A percentile compares a stretch with the other conserved stretches of the same genome.
These are phyloP conservation scores for Neophaeococcomyces mojaviensis DNA, from an alignment of 2,329 filamentous ascomycete species.

Conservation along the genomic window DNA sequence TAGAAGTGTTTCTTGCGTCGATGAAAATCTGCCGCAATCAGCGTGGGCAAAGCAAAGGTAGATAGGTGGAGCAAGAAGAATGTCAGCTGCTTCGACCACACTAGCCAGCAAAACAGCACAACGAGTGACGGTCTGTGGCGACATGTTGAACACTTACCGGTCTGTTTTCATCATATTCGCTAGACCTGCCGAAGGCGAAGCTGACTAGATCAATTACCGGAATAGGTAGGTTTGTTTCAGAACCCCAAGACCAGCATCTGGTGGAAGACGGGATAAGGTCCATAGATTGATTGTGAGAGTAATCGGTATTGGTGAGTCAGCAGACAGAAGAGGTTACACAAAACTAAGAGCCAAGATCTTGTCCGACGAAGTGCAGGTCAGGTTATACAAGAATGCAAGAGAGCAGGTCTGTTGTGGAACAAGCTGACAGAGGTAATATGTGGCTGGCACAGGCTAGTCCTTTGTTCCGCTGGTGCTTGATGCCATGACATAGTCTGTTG, in stretches of 20 bases:
- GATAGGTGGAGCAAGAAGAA: conserved; percentile 2
- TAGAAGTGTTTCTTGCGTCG: conserved; percentile 33
- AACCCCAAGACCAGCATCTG: neutral
- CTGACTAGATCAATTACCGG: conserved; percentile 31
- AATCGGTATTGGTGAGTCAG: no score
- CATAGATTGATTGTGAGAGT: no score
- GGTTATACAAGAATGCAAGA: neutral
- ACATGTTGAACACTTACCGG: conserved; percentile 19
- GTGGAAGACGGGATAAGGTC: no score
- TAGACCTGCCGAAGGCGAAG: conserved; percentile 33
- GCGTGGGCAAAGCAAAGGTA: neutral
- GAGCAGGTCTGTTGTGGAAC: neutral
- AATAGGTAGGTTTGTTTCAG: neutral
- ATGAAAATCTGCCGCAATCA: conserved; percentile 30
- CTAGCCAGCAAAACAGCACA: no score
- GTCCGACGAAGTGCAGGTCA: neutral
- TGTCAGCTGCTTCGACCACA: no score
- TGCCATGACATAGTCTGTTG: no score
- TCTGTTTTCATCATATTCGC: conserved; percentile 29
- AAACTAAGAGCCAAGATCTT: neutral
- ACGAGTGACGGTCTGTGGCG: conserved; percentile 5
- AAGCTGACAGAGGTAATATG: neutral
- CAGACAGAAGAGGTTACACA: no score
- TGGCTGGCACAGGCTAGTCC: no score
- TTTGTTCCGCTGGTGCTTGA: no score